Base-by-base conservation (phyloP, 306 rosid species). In the Adenanthera pavonina region DNA sequence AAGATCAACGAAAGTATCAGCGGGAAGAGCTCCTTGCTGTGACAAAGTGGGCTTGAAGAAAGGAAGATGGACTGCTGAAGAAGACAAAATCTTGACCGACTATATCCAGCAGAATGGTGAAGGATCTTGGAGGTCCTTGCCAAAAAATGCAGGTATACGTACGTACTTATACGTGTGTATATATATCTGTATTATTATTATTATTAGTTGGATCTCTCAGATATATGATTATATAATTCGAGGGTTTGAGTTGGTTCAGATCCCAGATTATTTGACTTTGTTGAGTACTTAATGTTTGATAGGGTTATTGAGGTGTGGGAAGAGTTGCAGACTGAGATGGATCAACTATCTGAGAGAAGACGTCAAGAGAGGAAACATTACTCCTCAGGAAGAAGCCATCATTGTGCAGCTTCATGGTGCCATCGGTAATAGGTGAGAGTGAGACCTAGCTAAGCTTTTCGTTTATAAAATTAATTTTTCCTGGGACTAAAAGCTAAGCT, bases 241-340 rank as follows among this genome's bases (percentile, higher is more conserved):
- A 8, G 64, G 64, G 34, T 19, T 57, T 25, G 30, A 25, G 30
- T 25, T 25, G 30, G 30, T 25, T 25, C 30, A 25, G 30, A 25
- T 25, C 47, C 47, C 51, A 47, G 51, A 3, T n/a, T 33, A 2
- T 46, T 0, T 11, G 16, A 34, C 36, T 2, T 53, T 17, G 25
- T n/a, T 12, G 40, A 62, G 11, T 10, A 1, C 0, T 30, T 1
- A 33, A 14, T 8, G 13, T 34, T 62, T 62, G 49, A n/a, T 25
- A 68, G 73, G 73, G 11, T 82, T 92, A 86, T 76, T 85, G 7
- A 89, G 97, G 86, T 90, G 94, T 74, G 97, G 97, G 47, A 92
- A 92, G 86, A 92, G 98, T 79, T 92, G 98, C 69, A 91, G 98
- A 84, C 87, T 94, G 72, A 91, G 98, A 78, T 94, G 98, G 98